Evolutionary conservation across 208 protist species (phyloP).

Genomic region (Acanthamoeba royreba): DNA sequence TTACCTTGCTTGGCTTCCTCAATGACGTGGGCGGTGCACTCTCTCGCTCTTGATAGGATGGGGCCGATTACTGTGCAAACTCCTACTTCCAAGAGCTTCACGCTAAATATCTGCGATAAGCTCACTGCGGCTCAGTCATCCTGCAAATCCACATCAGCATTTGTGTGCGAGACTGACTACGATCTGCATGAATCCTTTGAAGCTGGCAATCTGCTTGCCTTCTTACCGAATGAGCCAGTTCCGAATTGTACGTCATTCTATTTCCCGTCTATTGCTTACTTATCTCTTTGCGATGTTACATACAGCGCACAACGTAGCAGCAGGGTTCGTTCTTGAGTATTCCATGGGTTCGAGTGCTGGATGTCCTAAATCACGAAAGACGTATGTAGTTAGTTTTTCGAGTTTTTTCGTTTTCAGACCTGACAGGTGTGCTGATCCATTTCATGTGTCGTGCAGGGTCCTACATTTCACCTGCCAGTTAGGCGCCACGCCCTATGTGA

Average conservation of each 20-base stretch:
- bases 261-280: neutral
- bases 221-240: neutral
- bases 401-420: neutral
- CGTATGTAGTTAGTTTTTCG: neutral
- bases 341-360: neutral
- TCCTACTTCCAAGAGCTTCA: neutral
- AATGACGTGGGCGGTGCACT: neutral
- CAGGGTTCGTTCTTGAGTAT: neutral
- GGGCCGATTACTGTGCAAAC: neutral
- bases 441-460: neutral
- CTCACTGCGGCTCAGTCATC: neutral
- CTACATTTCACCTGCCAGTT: neutral
- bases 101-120: neutral
- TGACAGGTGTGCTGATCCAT: neutral
- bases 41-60: neutral
- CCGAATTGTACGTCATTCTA: neutral
- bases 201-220: slow-evolving; percentile 11
- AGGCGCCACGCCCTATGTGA: neutral
- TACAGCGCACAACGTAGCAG: neutral
- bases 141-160: neutral
- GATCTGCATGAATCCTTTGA: slow-evolving; percentile 11
- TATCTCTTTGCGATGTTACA: neutral
- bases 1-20: too few relatives aligned
- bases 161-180: slow-evolving; percentile 14
- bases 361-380: neutral